Evolutionary conservation across 1,139 yeast species (phyloP), one percentile per base, ranked within the genome.

Genomic region (Pichia sp.): DNA sequence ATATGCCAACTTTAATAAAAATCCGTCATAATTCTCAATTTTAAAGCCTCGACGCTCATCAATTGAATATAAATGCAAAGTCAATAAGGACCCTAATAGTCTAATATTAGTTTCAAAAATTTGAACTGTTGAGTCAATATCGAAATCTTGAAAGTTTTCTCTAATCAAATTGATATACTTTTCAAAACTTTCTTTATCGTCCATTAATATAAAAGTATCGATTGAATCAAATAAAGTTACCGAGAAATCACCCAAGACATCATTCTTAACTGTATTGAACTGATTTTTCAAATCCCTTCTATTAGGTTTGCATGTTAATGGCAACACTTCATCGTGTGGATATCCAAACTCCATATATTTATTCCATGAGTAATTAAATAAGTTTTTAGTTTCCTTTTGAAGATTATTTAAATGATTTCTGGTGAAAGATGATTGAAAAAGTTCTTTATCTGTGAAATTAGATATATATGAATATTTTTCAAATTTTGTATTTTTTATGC

Each of bases 51-150:
- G 64, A 26, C 73, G 66, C 0, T 74, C 71, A 56, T 85, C 89
- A 0, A 81, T 70, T 0, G 85, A 84, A 58, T 84, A 79, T 45
- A 88, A 66, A 67, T 90, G 97, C 0, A 86, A 78, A 2, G 92
- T 82, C 24, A 89, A 59, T 35, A 89, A 67, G 0, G 95, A 89
- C 0, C 96, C 96, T 40, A 89, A 63, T 2, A 85, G 76, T 43
- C 97, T 68, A 22, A 89, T 89, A 5, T 89, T 80, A 7, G 86
- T 76, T 64, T 89, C 97, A 66, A 89, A 89, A 5, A 89, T 95
- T 59, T 88, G 96, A 0, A 89, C 84, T 1, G 82, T 77, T 3
- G 88, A 74, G 54, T 87, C 79, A 39, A 80, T 73, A 40, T 79
- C 72, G 59, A 87, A 88, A 22, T 73, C 60, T 0, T 67, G 62